Evolutionary conservation across 352 stramenopile species (phyloP).

Genomic region (Pythium oligandrum): DNA sequence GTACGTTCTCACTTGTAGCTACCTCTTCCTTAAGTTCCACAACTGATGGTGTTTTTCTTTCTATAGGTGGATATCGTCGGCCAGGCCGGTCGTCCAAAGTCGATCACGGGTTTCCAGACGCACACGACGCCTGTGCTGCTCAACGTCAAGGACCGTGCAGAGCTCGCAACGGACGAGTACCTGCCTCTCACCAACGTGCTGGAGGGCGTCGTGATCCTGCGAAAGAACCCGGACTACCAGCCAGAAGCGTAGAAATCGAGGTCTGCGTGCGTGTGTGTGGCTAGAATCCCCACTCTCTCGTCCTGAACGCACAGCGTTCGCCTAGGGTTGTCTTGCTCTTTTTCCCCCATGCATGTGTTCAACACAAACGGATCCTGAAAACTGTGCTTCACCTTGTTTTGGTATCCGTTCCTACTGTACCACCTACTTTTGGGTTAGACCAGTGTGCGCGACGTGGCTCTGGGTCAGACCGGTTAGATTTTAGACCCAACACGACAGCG

Average conservation of each 20-base stretch:
- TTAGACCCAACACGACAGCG: background rate
- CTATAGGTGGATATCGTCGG: constrained; percentile 96
- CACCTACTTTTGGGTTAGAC: too few species aligned
- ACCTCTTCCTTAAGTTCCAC: constrained; percentile 4
- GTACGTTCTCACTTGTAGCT: constrained; percentile 36
- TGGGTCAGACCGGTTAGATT: background rate
- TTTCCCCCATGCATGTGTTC: too few species aligned
- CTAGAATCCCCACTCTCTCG: too few species aligned
- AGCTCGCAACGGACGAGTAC: constrained; percentile 98
- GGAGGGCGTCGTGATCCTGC: constrained; percentile 98
- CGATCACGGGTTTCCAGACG: constrained; percentile 99
- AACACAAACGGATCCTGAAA: background rate
- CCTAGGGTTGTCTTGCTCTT: too few species aligned
- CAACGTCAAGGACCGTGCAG: constrained; percentile 96
- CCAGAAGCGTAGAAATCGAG: constrained; percentile 54
- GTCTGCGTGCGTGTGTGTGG: too few species aligned
- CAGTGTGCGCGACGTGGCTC: constrained; percentile 11
- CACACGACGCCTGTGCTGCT: constrained; percentile 99
- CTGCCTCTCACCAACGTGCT: constrained; percentile 94
- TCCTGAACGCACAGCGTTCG: too few species aligned
- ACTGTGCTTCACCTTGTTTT: constrained; percentile 10
- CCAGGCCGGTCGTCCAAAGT: constrained; percentile 98
- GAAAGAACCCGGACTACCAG: constrained; percentile 94
- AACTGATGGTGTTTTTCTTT: background rate
- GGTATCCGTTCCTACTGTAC: background rate